Base-by-base conservation (phyloP, 179 eudicot species). In the Beta lomatogona region DNA sequence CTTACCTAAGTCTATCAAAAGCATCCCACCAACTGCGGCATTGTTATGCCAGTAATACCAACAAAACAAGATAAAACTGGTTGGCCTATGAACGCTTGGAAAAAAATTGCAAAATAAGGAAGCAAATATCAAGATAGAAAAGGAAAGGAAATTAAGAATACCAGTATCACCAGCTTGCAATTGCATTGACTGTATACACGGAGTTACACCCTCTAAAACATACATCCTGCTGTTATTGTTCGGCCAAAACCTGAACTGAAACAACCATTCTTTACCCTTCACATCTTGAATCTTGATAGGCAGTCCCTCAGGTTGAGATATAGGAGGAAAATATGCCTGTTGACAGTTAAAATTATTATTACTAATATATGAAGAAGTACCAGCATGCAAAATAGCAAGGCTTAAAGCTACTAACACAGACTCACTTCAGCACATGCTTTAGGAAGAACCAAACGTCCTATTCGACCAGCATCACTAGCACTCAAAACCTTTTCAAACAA, bases 361-460 rank as follows among this genome's bases (percentile, higher is more conserved):
- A 77, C 59, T 57, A 79, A 59, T 50, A 61, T 81, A 55, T 54
- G 64, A 48, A 64, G n/a, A n/a, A 36, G 36, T n/a, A n/a, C n/a
- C n/a, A n/a, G 48, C 71, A 83, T 9, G 63, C 79, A 80, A 71
- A 41, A 66, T 3, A 57, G 25, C 69, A 46, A 65, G 48, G 76
- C 60, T 76, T 11, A 50, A 64, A 74, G 54, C 77, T 31, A 53
- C 36, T 8, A 46, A 71, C 54, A 73, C 46, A 73, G 82, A 91
- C 93, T 90, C 89, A 97, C 99, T 87, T 97, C 98, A 77, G 99
- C 99, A 86, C 99, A 97, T 78, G 99, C 99, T 93, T 97, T 97
- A 63, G 99, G 99, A 83, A 97, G 97, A 86, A 97, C 99, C 85
- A 97, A 87, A 78, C 99, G 98, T 82, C 99, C 99, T 61, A 97